Conservation (phyloP, 306 rosid species). For the Malus asiatica region DNA sequence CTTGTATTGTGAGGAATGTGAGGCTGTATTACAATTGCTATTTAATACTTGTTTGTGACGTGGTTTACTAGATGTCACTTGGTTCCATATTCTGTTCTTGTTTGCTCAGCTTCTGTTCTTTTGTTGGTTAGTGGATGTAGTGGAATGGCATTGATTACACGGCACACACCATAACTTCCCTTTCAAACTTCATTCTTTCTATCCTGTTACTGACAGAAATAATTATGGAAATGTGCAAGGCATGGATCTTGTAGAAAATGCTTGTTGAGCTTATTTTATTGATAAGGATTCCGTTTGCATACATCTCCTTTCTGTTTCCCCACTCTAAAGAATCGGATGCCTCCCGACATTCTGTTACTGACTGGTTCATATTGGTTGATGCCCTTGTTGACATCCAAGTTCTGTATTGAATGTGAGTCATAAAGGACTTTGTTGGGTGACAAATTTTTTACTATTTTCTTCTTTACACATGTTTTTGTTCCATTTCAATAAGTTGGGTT, state of each 20-base stretch:
- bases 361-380: background rate
- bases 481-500: background rate
- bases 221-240: background rate
- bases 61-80: background rate
- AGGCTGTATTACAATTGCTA: background rate
- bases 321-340: background rate
- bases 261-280: background rate
- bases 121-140: background rate
- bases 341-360: background rate
- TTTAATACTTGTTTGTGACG: background rate
- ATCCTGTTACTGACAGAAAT: background rate
- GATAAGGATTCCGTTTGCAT: background rate
- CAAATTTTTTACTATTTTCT: background rate
- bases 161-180: background rate
- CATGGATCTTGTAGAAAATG: background rate
- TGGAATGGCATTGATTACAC: background rate
- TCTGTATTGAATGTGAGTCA: background rate
- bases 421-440: background rate
- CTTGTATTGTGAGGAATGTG: background rate
- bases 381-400: background rate
- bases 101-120: background rate
- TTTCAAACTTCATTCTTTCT: background rate
- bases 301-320: background rate
- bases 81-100: background rate
- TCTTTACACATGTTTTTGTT: background rate